Evolutionary conservation across 208 protist species (phyloP).

Genomic region (Wallacemonas rigidus): DNA sequence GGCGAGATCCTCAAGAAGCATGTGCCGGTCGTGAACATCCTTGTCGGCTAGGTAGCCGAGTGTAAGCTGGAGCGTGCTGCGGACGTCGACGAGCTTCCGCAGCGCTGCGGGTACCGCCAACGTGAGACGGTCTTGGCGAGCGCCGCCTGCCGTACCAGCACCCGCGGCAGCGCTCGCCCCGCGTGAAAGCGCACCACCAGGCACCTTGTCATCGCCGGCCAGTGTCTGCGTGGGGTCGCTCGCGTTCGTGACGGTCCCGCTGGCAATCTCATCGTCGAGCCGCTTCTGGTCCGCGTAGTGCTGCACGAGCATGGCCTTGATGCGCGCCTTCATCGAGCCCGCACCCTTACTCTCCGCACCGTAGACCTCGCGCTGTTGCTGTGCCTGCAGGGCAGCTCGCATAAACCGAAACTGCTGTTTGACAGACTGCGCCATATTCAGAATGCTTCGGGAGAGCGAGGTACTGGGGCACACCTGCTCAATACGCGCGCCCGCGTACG

Average conservation of each 20-base stretch:
- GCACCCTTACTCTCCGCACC: slow-evolving; percentile 32
- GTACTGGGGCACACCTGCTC: slow-evolving; percentile 63
- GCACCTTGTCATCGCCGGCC: too few relatives aligned
- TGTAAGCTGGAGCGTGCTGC: slow-evolving; percentile 46
- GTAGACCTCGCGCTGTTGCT: slow-evolving; percentile 48
- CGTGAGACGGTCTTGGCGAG: background rate
- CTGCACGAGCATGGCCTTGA: slow-evolving; percentile 43
- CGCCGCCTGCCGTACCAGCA: background rate
- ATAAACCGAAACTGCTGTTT: slow-evolving; percentile 50
- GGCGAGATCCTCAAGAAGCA: slow-evolving; percentile 61
- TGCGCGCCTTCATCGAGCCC: slow-evolving; percentile 34
- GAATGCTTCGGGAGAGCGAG: slow-evolving; percentile 42
- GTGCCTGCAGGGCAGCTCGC: slow-evolving; percentile 29
- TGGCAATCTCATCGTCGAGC: slow-evolving; percentile 3
- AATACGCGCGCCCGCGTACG: slow-evolving; percentile 61
- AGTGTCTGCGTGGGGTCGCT: background rate
- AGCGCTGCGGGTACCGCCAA: slow-evolving; percentile 11
- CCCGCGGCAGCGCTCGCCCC: too few relatives aligned
- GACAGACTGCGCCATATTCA: slow-evolving; percentile 37
- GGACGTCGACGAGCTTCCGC: slow-evolving; percentile 31
- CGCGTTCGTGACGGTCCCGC: background rate
- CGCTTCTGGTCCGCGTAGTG: slow-evolving; percentile 33
- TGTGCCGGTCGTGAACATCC: slow-evolving; percentile 33
- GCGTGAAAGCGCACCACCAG: too few relatives aligned
- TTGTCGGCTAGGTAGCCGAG: slow-evolving; percentile 29